Percentiles rank a stretch among this genome's conserved stretches.
Conservation (phyloP, 2,329 filamentous ascomycete species). For the Tolypocladium ovalisporum region DNA sequence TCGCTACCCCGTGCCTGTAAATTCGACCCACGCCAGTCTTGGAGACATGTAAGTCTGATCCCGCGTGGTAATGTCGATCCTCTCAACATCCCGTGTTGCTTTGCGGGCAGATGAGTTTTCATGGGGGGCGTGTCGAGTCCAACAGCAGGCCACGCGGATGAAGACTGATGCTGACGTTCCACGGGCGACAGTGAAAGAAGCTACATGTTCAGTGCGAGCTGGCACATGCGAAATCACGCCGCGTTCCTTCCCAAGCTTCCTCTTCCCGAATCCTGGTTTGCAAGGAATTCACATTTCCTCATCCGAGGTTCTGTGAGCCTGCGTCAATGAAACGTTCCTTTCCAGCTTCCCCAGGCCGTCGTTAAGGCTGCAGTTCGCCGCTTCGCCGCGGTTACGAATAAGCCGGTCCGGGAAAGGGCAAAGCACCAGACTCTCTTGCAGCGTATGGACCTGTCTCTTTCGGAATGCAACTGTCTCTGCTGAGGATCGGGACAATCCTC, state of each 20-base stretch:
- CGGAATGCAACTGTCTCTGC: constrained; percentile 27
- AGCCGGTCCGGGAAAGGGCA: constrained; percentile 11
- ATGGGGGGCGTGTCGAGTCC: background rate
- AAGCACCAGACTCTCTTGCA: constrained; percentile 7
- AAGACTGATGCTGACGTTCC: constrained; percentile 5
- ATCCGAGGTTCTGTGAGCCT: constrained; percentile 5
- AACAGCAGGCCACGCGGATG: background rate
- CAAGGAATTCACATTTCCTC: constrained; percentile 8
- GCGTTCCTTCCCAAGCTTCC: constrained; percentile 9
- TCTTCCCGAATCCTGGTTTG: constrained; percentile 5
- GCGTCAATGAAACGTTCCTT: constrained; percentile 11
- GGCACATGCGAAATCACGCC: constrained; percentile 3
- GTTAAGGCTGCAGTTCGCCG: constrained; percentile 9
- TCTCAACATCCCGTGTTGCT: background rate
- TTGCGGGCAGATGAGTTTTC: background rate
- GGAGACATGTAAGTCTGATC: constrained; percentile 3
- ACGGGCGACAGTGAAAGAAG: constrained; percentile 1
- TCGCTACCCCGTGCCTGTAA: constrained; percentile 3
- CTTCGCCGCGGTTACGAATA: constrained; percentile 12
- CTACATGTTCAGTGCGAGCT: constrained; percentile 8
- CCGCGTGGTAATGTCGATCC: constrained; percentile 5
- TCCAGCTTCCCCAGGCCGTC: constrained; percentile 9
- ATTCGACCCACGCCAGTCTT: background rate
- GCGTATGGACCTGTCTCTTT: constrained; percentile 15
- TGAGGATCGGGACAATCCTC: constrained; percentile 22